Base-by-base conservation (phyloP, 805 yeast species). In the Kazachstania martiniae region DNA sequence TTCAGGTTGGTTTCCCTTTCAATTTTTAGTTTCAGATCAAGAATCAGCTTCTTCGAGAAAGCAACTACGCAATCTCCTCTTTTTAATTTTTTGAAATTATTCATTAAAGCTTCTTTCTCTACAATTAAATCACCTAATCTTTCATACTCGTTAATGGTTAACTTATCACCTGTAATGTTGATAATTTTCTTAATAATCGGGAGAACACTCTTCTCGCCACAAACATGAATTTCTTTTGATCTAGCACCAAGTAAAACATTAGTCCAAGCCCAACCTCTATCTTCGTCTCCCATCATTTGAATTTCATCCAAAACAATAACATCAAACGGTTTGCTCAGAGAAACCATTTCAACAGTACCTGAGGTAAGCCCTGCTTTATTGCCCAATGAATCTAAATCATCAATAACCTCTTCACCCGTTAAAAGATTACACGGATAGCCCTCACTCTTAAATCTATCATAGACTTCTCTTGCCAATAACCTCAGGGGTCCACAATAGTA, bases 401-500 rank as follows among this genome's bases (percentile, higher is more conserved):
- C 72, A 12, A 84, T 66, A 10, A 89, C 76, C 53, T 91, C 96
- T 49, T 91, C 99, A n/a, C 99, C 99, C 0, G 99, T 91, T 24
- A 85, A 62, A 31, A 91, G 61, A 55, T 87, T 91, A 57, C 96
- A 87, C 18, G 75, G 61, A 2, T 77, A 59, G 0, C 78, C 78
- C 33, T 77, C 74, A 2, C 53, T 48, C 39, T 77, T 74, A 57
- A 87, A 82, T 32, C 84, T 67, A 42, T 86, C 95, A 52, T 77
- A 87, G 3, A 91, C 75, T 52, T 91, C 99, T 39, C 96, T 64
- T 0, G 97, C 98, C 32, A 91, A 63, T 35, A 91, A 63, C 38
- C 99, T 65, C 29, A 91, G 61, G 0, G 99, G 99, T 1, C 97
- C 97, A 0, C 97, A 97, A 57, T 78, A 91, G 43, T 80, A 82